Conservation (phyloP, 352 stramenopile genomes). For the Phytophthora citricola region DNA sequence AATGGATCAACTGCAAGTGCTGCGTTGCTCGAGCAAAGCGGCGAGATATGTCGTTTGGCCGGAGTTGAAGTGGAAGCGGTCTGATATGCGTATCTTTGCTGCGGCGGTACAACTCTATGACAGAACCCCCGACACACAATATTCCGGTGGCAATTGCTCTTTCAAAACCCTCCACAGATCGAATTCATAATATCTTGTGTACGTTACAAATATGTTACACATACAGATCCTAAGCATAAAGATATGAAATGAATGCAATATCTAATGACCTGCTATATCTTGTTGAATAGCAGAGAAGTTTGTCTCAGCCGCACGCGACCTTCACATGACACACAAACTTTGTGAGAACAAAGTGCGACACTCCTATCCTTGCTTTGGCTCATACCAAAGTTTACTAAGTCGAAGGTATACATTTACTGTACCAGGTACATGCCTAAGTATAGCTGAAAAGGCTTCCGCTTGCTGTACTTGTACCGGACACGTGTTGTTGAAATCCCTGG, state of each 20-base stretch:
- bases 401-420: no score
- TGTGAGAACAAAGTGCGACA: background rate
- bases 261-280: background rate
- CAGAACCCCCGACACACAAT: conserved; percentile 1
- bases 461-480: no score
- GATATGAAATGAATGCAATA: background rate
- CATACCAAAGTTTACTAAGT: no score
- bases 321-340: background rate
- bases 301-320: background rate
- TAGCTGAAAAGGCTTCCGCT: no score
- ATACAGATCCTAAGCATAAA: background rate
- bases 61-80: conserved; percentile 4
- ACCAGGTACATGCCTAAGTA: no score
- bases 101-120: conserved; percentile 18
- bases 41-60: background rate
- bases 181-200: background rate
- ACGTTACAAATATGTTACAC: background rate
- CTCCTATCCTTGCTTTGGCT: no score
- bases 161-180: background rate
- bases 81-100: conserved; percentile 19
- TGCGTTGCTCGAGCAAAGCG: background rate
- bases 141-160: conserved; percentile 6
- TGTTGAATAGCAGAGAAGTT: background rate
- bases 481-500: no score
- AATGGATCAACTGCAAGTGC: conserved; percentile 9